Base-by-base conservation (phyloP, 2,329 filamentous ascomycete genomes). In the Calonectria henricotiae region DNA sequence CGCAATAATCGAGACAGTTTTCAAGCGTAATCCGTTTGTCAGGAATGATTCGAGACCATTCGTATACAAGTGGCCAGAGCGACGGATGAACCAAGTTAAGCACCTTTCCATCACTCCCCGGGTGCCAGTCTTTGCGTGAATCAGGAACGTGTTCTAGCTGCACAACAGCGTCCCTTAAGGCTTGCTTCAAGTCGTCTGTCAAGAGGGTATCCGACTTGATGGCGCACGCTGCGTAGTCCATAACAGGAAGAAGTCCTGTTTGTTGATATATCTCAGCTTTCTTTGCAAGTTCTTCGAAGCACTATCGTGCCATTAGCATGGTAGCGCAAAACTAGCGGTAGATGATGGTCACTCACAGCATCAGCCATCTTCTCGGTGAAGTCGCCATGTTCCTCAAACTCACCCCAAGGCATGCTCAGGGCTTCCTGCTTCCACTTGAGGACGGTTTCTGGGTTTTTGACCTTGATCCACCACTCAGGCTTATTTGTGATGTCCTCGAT, bases 61-160 rank as follows among this genome's bases (percentile, higher is more conserved):
- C 88, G 73, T 89, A 90, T 1, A 89, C 77, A 0, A 93, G 79
- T 0, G 91, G 90, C 72, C 86, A 93, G 6, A 92, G 82, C 0
- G 89, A 92, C 1, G 91, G 90, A 72, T 93, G 86, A 5, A 93
- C 85, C 1, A 93, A 81, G 76, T 93, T 87, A 0, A 91, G 85
- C 1, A 93, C 89, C 71, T 85, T 86, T 0, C 82, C 79, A 32
- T 89, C 81, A 0, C 87, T 89, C 2, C 85, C 82, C 0, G 90
- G 90, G 78, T 92, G 89, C 86, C 87, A 93, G 78, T 92, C 90
- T 71, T 87, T 85, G 41, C 82, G 60, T 0, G 80, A 60, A 7
- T 86, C 85, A 0, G 86, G 85, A 0, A 87, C 82, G n/a, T 86
- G 77, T 69, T 91, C 86, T 1, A 93, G 82, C 0, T 76, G 75